Conservation (phyloP, 2,329 filamentous ascomycete species). For the Cordyceps cateniannulata region DNA sequence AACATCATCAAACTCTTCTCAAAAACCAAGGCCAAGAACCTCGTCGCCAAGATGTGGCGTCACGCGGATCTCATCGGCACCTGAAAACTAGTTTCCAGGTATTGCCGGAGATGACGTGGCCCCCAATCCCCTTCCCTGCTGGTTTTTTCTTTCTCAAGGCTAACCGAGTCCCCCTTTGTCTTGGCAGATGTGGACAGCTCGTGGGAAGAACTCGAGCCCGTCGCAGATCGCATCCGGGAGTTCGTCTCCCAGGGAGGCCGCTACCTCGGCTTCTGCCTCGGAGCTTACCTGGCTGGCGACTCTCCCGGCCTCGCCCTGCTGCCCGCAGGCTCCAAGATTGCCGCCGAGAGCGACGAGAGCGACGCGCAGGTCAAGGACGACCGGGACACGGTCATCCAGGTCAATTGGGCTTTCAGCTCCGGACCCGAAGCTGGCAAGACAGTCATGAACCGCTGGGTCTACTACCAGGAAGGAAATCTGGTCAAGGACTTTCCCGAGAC, state of each 20-base stretch:
- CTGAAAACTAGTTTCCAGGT: not conserved
- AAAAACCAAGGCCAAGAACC: not conserved
- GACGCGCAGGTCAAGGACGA: constrained; percentile 16
- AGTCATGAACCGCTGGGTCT: constrained; percentile 17
- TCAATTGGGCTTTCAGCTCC: constrained; percentile 20
- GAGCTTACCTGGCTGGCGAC: constrained; percentile 21
- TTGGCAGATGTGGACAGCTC: constrained; percentile 17
- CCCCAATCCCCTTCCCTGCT: not conserved
- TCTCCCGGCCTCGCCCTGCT: constrained; percentile 19
- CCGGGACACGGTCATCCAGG: constrained; percentile 19
- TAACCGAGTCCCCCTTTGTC: not conserved
- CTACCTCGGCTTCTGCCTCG: constrained; percentile 23
- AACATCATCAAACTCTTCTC: not conserved
- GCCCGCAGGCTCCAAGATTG: constrained; percentile 10
- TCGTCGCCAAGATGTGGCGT: not conserved
- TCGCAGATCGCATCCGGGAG: constrained; percentile 12
- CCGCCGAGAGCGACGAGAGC: constrained; percentile 12
- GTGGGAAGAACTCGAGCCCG: constrained; percentile 15
- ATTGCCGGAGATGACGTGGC: not conserved
- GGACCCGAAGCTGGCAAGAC: constrained; percentile 12
- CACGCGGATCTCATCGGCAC: not conserved
- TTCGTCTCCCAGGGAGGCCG: constrained; percentile 20
- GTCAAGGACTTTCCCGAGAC: constrained; percentile 15
- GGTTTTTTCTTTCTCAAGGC: not conserved
- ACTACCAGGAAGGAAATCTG: constrained; percentile 22